Evolutionary conservation across 768 basidiomycete species (phyloP), one percentile per base, ranked within the genome.

Genomic region (Cystofilobasidium ferigula): DNA sequence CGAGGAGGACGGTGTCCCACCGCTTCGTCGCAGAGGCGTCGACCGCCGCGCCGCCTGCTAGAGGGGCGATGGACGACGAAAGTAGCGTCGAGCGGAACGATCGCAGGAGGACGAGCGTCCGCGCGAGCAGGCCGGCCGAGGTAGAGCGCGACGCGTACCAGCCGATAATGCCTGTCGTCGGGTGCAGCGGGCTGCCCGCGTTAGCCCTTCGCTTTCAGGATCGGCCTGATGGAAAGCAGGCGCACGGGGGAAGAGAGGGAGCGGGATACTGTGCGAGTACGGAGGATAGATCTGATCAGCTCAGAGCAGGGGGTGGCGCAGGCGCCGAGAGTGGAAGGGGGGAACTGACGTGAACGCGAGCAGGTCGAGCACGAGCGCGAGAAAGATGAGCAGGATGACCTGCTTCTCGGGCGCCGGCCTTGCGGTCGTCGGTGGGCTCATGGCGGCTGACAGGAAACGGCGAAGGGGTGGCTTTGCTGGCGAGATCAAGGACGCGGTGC

Each of bases 1-100:
- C 92, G n/a, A 99, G 80, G 30, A 98, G 81, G 20, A 98, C 91
- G 20, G 97, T 79, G 73, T 99, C 94, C 91, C 93, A 95, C 81
- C 83, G 83, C 73, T 84, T 76, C 12, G 67, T 68, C 28, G 63
- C 63, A 4, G 43, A 58, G 32, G 48, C 61, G 58, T 12, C 13
- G 24, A 9, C 24, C 8, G 12, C 58, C 54, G 45, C 57, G 5
- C 42, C 6, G 30, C 53, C 10, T 66, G 81, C 16, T 61, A 47
- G 45, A 53, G 76, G 74, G 36, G 78, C 74, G 38, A 84, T 79
- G 42, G 81, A 80, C 74, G 85, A 86, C 1, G 69, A 69, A 0
- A 70, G 65, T 53, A 92, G 79, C 58, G 84, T 68, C 14, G 84
- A 79, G 68, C 91, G 83, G 47, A 88, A 74, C 38, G 78, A 77